Base-by-base conservation (phyloP, 257 asterid species). In the Lavandula angustifolia region DNA sequence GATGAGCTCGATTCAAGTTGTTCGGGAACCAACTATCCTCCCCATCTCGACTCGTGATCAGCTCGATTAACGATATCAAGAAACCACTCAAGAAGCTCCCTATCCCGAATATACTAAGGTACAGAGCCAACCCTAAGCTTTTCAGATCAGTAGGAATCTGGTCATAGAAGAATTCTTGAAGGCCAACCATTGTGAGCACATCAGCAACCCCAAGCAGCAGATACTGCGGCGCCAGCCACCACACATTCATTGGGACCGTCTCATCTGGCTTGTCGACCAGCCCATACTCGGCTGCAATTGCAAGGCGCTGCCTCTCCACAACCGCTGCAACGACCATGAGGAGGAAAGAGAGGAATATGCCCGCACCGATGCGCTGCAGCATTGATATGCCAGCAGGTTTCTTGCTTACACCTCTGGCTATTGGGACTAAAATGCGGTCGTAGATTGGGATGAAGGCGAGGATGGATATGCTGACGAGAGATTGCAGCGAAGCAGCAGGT, bases 161-260 rank as follows among this genome's bases (percentile, higher is more conserved):
- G 34, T 86, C 83, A 18, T 81, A 86, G 75, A 83, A 83, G 5
- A 86, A 76, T 35, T 78, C 82, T 35, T 80, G 86, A 55, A 85
- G 65, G 7, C 88, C 88, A 33, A 82, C 72, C 38, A 38, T 7
- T 3, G 74, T 35, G 37, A 82, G 76, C 11, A 62, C 72, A 6
- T 83, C 78, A 0, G 79, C 51, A 3, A 81, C 33, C 12, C 86
- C 86, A 22, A 34, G 48, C 9, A 83, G 5, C 56, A 83, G 16
- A 32, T 83, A 71, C 42, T 79, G 89, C 7, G 86, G 94, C 1
- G 76, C 78, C 56, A 82, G 14, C 89, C 89, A 80, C 80, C 87
- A 85, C 52, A 82, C 56, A 7, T 82, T 79, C 89, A 85, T 75
- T 1, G 85, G 92, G 13, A 78, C 22, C 0, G 60, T 67, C 4